phyloP scores from a whole-genome alignment of 2,329 filamentous ascomycete species.

The Dactylellina haptotyla region DNA sequence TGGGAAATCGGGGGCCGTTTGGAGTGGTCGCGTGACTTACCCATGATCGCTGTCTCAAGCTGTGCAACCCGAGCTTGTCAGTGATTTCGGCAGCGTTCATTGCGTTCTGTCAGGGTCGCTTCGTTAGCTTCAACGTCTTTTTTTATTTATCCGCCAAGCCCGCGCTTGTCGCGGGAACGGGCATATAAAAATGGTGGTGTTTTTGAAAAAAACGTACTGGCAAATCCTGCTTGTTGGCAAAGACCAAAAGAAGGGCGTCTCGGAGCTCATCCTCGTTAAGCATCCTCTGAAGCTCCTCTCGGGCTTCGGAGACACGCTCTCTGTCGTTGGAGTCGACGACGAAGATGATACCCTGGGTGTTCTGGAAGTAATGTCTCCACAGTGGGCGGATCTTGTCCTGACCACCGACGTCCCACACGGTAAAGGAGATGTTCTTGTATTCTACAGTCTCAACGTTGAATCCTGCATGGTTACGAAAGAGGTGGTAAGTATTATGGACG shows the following conservation, averaged over 20 bases:
- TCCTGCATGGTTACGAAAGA: conserved; percentile 66
- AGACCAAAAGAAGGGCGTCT: conserved; percentile 94
- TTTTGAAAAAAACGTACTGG: conserved; percentile 74
- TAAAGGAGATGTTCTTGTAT: conserved; percentile 99
- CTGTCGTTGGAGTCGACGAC: conserved; percentile 99
- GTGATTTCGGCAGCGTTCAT: conserved; percentile 99
- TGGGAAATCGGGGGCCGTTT: not conserved
- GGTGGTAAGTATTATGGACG: not conserved
- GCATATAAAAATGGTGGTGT: not conserved
- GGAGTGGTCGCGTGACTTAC: conserved; percentile 70
- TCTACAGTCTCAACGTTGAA: conserved; percentile 99
- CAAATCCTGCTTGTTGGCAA: conserved; percentile 99
- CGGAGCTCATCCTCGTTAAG: conserved; percentile 98
- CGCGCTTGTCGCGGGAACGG: not conserved
- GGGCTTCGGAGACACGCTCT: conserved; percentile 95
- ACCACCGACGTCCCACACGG: conserved; percentile 99
- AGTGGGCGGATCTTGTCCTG: conserved; percentile 99
- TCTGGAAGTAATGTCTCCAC: conserved; percentile 99
- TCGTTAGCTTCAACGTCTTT: conserved; percentile 18
- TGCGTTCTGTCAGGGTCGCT: conserved; percentile 75
- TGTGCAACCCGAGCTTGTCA: conserved; percentile 99
- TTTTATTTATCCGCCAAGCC: not conserved
- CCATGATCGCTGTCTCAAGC: conserved; percentile 97
- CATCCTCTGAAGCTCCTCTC: conserved; percentile 96
- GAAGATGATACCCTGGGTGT: conserved; percentile 99